phyloP scores from a whole-genome alignment of 805 yeast genomes.

The Hemisphaericaspora nanyangensis region DNA sequence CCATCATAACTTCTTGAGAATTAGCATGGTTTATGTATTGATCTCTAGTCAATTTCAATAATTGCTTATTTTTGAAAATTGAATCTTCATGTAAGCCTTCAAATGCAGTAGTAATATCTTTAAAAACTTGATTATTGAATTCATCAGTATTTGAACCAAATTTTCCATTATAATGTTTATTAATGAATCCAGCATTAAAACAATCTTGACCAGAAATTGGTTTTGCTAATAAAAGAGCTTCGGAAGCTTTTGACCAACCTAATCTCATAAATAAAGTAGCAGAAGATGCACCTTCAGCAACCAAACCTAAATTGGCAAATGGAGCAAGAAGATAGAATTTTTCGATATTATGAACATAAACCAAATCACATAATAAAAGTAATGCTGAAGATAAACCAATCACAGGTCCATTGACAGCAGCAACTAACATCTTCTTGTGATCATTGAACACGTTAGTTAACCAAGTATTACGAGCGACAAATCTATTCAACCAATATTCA shows the following conservation, averaged over 20 bases:
- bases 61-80: slow-evolving; percentile 38
- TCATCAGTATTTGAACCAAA: slow-evolving; percentile 30
- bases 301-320: slow-evolving; percentile 77
- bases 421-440: slow-evolving; percentile 67
- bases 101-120: slow-evolving; percentile 31
- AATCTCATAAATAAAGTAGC: slow-evolving; percentile 64
- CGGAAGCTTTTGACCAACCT: slow-evolving; percentile 69
- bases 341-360: slow-evolving; percentile 60
- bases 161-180: slow-evolving; percentile 46
- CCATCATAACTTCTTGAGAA: slow-evolving; percentile 63
- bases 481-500: slow-evolving; percentile 50
- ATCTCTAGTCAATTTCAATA: slow-evolving; percentile 38
- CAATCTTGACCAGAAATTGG: slow-evolving; percentile 62
- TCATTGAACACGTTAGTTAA: slow-evolving; percentile 64
- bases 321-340: slow-evolving; percentile 65
- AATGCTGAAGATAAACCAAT: slow-evolving; percentile 75
- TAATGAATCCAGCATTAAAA: slow-evolving; percentile 54
- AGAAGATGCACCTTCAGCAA: slow-evolving; percentile 76
- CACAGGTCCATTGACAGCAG: slow-evolving; percentile 83
- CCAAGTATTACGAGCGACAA: slow-evolving; percentile 68
- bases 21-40: slow-evolving; percentile 44
- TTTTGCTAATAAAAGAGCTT: slow-evolving; percentile 66
- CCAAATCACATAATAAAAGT: slow-evolving; percentile 70
- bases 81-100: slow-evolving; percentile 43
- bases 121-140: slow-evolving; percentile 40